Conservation (phyloP, 257 asterid species). For the Primulina eburnea region DNA sequence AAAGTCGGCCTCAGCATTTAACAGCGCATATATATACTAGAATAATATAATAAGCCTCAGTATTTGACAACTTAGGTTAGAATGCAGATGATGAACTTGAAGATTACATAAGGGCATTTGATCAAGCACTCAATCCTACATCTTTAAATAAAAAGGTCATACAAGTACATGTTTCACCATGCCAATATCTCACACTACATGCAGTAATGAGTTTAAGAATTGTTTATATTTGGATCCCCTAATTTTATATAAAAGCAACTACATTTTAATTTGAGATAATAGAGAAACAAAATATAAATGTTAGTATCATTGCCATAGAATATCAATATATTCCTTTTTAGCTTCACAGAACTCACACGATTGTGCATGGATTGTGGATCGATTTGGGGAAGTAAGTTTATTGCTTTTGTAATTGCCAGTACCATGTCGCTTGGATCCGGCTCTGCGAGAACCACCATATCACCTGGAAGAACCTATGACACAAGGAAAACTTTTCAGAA, state of each 20-base stretch:
- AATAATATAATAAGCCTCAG: neutral
- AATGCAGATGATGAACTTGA: constrained; percentile 7
- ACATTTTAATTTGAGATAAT: neutral
- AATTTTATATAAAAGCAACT: too few relatives aligned
- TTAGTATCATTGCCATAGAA: neutral
- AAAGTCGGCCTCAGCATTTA: too few relatives aligned
- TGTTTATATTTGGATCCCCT: too few relatives aligned
- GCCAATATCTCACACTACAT: neutral
- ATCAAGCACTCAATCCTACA: neutral
- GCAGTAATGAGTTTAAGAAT: neutral
- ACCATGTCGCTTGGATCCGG: constrained; percentile 97
- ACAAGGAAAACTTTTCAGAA: constrained; percentile 23
- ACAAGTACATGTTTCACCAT: constrained; percentile 1
- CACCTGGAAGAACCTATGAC: constrained; percentile 89
- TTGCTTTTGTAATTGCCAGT: constrained; percentile 70
- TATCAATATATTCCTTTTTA: constrained; percentile 10
- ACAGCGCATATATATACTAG: too few relatives aligned
- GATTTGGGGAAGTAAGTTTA: constrained; percentile 76
- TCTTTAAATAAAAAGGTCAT: neutral
- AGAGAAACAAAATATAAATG: neutral
- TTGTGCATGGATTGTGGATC: constrained; percentile 87
- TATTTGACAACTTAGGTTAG: neutral
- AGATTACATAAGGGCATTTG: neutral
- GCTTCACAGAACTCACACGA: constrained; percentile 54
- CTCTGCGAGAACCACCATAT: constrained; percentile 84